Evolutionary conservation across 345 rosid genomes (phyloP).

Genomic region (Lenwebbia sp.): DNA sequence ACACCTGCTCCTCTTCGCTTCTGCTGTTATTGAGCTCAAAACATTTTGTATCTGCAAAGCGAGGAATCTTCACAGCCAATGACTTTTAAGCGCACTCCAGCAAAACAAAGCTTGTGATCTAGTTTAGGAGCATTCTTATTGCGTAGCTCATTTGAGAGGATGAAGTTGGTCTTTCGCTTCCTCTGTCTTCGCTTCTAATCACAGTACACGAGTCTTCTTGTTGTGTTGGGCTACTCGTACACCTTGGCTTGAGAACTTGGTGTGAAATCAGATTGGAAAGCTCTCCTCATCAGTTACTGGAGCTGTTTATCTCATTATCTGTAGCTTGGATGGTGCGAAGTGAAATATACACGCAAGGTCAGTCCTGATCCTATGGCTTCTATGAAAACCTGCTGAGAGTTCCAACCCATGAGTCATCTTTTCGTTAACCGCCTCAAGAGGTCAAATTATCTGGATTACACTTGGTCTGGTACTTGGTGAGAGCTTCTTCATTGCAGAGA

Average conservation of each 20-base stretch:
- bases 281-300: neutral
- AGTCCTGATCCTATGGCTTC: neutral
- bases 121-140: neutral
- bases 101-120: neutral
- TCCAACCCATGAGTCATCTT: neutral
- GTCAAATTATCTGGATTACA: neutral
- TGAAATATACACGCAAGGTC: neutral
- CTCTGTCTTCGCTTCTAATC: neutral
- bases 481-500: neutral
- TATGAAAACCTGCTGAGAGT: neutral
- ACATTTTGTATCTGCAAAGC: neutral
- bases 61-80: neutral
- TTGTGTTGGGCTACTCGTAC: neutral
- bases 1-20: constrained; percentile 18
- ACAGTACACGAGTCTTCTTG: neutral
- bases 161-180: neutral
- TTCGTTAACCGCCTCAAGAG: neutral
- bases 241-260: neutral
- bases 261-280: neutral
- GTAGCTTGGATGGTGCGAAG: neutral
- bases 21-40: constrained; percentile 11
- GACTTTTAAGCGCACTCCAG: neutral
- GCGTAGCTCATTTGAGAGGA: neutral
- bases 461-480: neutral
- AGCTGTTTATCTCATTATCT: neutral